phyloP scores from a whole-genome alignment of 306 rosid species.

The Pachyrhizus erosus region DNA sequence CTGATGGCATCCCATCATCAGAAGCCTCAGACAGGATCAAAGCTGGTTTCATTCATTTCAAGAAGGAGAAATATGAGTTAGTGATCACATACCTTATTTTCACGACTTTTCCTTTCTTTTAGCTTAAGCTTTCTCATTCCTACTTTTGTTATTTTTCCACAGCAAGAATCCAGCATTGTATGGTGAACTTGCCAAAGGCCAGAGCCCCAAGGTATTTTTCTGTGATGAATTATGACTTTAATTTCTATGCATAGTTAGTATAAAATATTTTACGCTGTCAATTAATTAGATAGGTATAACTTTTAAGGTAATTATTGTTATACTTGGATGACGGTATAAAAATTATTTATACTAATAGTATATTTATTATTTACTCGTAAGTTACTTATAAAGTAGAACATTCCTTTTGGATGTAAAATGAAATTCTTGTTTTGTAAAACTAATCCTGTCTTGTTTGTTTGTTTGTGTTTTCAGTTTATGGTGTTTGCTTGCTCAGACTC shows the following conservation, averaged over 20 bases:
- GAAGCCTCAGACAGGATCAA: conserved; percentile 86
- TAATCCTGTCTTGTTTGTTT: neutral
- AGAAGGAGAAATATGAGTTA: conserved; percentile 95
- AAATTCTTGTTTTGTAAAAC: neutral
- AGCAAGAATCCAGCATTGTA: conserved; percentile 83
- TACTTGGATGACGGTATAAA: neutral
- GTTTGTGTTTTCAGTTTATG: conserved; percentile 67
- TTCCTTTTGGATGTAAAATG: neutral
- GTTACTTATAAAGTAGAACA: neutral
- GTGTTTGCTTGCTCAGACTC: conserved; percentile 99
- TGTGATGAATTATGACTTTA: neutral
- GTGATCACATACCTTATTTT: conserved; percentile 19
- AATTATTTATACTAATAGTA: too few species aligned
- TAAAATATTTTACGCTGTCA: neutral
- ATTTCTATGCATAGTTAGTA: neutral
- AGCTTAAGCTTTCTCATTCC: conserved; percentile 30
- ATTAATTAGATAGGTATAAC: neutral
- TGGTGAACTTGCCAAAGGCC: conserved; percentile 94
- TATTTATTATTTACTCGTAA: neutral
- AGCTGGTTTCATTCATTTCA: conserved; percentile 78
- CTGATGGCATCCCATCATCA: conserved; percentile 50
- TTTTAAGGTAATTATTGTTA: neutral
- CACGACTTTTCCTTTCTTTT: neutral
- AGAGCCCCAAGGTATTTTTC: conserved; percentile 76
- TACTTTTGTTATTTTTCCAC: conserved; percentile 1